Conservation (phyloP, 2,329 filamentous ascomycete species). For the Penicillium sp. region DNA sequence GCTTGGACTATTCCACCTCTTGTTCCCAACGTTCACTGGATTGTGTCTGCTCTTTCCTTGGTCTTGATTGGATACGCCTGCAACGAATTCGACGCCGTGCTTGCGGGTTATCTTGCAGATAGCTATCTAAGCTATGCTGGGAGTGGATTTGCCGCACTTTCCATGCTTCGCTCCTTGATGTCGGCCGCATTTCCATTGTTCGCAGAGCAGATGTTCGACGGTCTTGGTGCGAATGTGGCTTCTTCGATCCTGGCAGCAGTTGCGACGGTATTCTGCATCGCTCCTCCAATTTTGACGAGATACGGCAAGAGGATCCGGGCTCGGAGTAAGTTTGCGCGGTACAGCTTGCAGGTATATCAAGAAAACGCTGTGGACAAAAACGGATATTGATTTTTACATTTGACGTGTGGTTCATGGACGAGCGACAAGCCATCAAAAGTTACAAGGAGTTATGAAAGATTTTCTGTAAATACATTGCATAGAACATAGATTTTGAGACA, state of each 20-base stretch:
- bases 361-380: conserved; percentile 25
- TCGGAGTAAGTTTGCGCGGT: conserved; percentile 33
- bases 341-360: conserved; percentile 26
- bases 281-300: conserved; percentile 31
- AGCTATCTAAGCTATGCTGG: conserved; percentile 43
- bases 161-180: conserved; percentile 36
- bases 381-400: conserved; percentile 2
- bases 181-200: conserved; percentile 40
- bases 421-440: background rate
- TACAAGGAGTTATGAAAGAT: background rate
- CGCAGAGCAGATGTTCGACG: conserved; percentile 35
- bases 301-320: conserved; percentile 32
- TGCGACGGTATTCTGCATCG: conserved; percentile 38
- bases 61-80: conserved; percentile 44
- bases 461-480: background rate
- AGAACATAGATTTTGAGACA: background rate
- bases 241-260: conserved; percentile 36
- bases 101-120: conserved; percentile 43
- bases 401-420: too few species aligned
- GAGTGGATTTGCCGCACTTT: conserved; percentile 41
- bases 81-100: conserved; percentile 43
- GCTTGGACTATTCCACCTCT: conserved; percentile 42
- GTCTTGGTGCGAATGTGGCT: conserved; percentile 36
- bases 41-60: conserved; percentile 38
- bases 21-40: conserved; percentile 31